phyloP scores from a whole-genome alignment of 2,329 filamentous ascomycete species.

The Alternaria metachromatica region DNA sequence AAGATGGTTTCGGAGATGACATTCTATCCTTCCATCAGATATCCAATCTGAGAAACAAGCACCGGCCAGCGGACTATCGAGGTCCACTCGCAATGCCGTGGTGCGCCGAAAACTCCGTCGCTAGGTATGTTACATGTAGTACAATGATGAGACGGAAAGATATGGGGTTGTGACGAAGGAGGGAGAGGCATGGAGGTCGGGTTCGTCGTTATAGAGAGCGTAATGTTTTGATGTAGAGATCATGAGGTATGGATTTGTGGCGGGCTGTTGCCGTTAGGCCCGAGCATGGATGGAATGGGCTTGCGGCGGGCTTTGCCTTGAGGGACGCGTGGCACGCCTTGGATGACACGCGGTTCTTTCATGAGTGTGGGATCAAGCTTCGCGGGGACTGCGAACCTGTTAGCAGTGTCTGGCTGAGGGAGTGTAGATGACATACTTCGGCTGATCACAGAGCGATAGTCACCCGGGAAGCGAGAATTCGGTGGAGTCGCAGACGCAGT shows the following conservation, averaged over 20 bases:
- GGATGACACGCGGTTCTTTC: slow-evolving; percentile 89
- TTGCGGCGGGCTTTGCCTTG: slow-evolving; percentile 57
- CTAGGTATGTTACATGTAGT: slow-evolving; percentile 42
- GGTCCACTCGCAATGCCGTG: slow-evolving; percentile 4
- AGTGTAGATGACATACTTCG: slow-evolving; percentile 50
- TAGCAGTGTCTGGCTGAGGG: slow-evolving; percentile 35
- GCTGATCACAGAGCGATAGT: slow-evolving; percentile 60
- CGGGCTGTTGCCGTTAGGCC: slow-evolving; percentile 32
- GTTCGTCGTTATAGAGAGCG: slow-evolving; percentile 24
- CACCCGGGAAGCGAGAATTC: slow-evolving; percentile 60
- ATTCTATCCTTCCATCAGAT: slow-evolving; percentile 27
- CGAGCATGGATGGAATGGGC: slow-evolving; percentile 55
- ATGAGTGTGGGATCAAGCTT: slow-evolving; percentile 86
- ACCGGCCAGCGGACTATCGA: slow-evolving; percentile 9
- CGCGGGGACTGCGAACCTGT: slow-evolving; percentile 71
- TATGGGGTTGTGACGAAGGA: slow-evolving; percentile 9
- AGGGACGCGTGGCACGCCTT: slow-evolving; percentile 76
- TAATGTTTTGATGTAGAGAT: slow-evolving; percentile 16
- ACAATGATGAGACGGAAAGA: slow-evolving; percentile 13
- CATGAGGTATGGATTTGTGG: slow-evolving; percentile 39
- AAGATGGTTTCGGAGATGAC: slow-evolving; percentile 29
- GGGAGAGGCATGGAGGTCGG: slow-evolving; percentile 23
- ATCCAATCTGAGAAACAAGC: slow-evolving; percentile 24
- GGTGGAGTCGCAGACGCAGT: slow-evolving; percentile 66
- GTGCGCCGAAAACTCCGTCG: slow-evolving; percentile 41